Percentiles rank a stretch among this genome's conserved stretches.
phyloP scores from a whole-genome alignment of 1,284 basidiomycete species.

The Microbotryum silenes-acaulis region DNA sequence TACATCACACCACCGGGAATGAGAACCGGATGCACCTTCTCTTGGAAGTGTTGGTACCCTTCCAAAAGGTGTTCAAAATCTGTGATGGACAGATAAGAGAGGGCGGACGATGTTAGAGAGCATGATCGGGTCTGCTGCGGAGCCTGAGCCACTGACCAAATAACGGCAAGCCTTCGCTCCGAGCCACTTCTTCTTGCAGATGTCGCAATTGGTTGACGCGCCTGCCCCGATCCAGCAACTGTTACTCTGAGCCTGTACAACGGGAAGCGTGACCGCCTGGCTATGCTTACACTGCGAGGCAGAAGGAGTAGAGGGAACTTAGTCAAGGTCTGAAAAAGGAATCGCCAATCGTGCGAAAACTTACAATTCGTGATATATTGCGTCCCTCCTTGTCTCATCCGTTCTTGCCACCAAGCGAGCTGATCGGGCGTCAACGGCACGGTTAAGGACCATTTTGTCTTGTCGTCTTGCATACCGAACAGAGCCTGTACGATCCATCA shows the following conservation, averaged over 20 bases:
- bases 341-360: neutral
- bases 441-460: constrained; percentile 23
- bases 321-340: too few species aligned
- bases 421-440: constrained; percentile 27
- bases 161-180: constrained; percentile 23
- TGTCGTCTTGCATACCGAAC: constrained; percentile 33
- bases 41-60: constrained; percentile 31
- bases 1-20: constrained; percentile 27
- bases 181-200: constrained; percentile 28
- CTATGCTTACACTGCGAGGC: constrained; percentile 6
- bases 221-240: neutral
- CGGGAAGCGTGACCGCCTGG: too few species aligned
- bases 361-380: constrained; percentile 32
- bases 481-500: constrained; percentile 13
- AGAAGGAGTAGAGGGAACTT: too few species aligned
- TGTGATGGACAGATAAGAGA: neutral
- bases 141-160: constrained; percentile 12
- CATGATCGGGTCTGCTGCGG: neutral
- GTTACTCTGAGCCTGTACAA: too few species aligned
- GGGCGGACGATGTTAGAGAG: neutral
- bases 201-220: constrained; percentile 30
- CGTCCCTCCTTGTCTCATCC: constrained; percentile 27
- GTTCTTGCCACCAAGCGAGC: constrained; percentile 32
- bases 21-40: constrained; percentile 31
- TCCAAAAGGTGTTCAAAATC: constrained; percentile 28